Evolutionary conservation across 2,329 filamentous ascomycete genomes (phyloP), one percentile per base, ranked within the genome.

Genomic region (Aspergillus bombycis): DNA sequence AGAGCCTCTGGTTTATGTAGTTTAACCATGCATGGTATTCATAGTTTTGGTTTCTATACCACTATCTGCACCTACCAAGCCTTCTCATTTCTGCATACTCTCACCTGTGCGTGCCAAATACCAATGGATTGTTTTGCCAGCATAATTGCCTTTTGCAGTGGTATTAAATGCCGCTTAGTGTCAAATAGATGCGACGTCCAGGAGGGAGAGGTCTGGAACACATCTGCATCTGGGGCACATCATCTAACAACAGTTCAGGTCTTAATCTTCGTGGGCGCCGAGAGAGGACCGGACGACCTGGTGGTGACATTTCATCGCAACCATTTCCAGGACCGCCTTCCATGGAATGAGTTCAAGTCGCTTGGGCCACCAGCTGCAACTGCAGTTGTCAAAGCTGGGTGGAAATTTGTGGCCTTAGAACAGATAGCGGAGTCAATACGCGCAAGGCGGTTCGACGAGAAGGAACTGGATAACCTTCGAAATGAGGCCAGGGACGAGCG

Each of bases 381-480:
- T 58, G 56, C 56, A 58, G 56, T 58, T 11, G 56, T 58, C 23
- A 9, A 46, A 5, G 56, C 56, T 46, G 56, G 56, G 28, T 58
- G 56, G 56, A 58, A n/a, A 41, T 50, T 41, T 41, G 32, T 23
- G 23, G 23, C 23, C 0, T 58, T 58, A 12, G 56, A 58, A 21
- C 14, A 21, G 56, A 58, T 48, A 23, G 26, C 56, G 26, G 41
- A 46, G 32, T 34, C 56, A n/a, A 48, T 58, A 48, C 26, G 11
- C 7, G 16, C 48, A 48, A 34, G 30, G 28, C 26, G 41, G 23
- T 58, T 58, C 41, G 38, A 46, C 28, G 56, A 58, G 28, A 34
- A n/a, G 56, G 26, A 58, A 9, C 48, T 58, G 41, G 26, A 58
- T 58, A 26, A 36, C 50, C 56, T 30, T 58, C 56, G 56, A 58